Base-by-base conservation (phyloP, 352 stramenopile genomes). In the Pythium dissotocum region DNA sequence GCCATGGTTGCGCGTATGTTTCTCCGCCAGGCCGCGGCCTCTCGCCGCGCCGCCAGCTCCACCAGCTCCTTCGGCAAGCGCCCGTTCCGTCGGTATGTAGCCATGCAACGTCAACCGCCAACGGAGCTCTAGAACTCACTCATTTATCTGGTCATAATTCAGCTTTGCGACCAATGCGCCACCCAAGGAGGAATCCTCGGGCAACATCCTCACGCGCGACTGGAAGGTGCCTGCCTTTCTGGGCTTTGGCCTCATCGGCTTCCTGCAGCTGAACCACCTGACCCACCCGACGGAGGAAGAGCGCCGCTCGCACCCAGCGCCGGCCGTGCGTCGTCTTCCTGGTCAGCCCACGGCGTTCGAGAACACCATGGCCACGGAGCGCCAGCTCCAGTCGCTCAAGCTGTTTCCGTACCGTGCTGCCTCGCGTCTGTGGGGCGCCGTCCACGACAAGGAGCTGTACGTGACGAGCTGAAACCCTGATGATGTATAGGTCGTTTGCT, bases 381-480 rank as follows among this genome's bases (percentile, higher is more conserved):
- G 80, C 8, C 83, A 94, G 71, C 65, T 94, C 61, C 75, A 89
- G 69, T 89, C 82, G 49, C 64, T 96, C 38, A 91, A 93, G 57
- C 61, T 93, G 30, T 73, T 93, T 33, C 85, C 88, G 63, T 94
- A 96, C 76, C 83, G 88, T 52, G 82, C 82, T 18, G 79, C 80
- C 3, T 94, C 85, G 28, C 82, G 87, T 28, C 75, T 93, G 10
- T 96, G 88, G 88, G 88, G 88, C 53, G 5, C 79, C 66, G 76
- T 94, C 51, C 78, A 93, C 72, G 76, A 91, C 72, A 93, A 92
- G 61, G 77, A 94, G 33, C 70, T 96, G 85, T 94, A 80, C 63
- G 86, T 76, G 9, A 21, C 13, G 24, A 64, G 21, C 21, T 24
- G 21, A 24, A 24, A 24, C 21, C 21, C 21, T 24, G 21, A 24